These are phyloP conservation scores for Aureobasidium sp. DNA, from an alignment of 2,329 filamentous ascomycete species.

Conservation along the genomic window DNA sequence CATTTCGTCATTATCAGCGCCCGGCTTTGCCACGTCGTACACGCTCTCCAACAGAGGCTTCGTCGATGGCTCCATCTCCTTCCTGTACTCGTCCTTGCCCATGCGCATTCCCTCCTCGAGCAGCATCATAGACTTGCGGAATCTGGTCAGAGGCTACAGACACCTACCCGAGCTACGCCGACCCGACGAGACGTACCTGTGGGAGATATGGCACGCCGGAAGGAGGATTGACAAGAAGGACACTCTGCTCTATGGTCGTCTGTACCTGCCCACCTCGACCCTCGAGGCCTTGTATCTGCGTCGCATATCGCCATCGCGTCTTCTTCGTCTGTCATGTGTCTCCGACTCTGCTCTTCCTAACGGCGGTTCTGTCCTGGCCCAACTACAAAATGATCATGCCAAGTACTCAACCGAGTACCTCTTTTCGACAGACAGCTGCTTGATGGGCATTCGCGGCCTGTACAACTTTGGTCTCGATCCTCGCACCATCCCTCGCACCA, in stretches of 20 bases:
- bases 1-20: conserved; percentile 82
- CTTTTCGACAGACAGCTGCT: conserved; percentile 82
- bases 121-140: conserved; percentile 63
- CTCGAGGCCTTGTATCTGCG: conserved; percentile 80
- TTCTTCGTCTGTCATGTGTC: conserved; percentile 72
- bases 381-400: conserved; percentile 74
- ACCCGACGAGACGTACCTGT: conserved; percentile 42
- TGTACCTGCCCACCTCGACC: conserved; percentile 76
- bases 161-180: conserved; percentile 60
- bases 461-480: conserved; percentile 88
- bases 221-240: conserved; percentile 43
- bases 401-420: conserved; percentile 85
- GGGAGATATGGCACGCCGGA: conserved; percentile 46
- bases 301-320: conserved; percentile 65
- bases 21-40: conserved; percentile 92
- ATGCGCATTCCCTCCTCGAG: conserved; percentile 61
- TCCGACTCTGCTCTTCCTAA: conserved; percentile 63
- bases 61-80: conserved; percentile 94
- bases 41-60: conserved; percentile 80
- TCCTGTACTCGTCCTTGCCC: conserved; percentile 84
- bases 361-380: conserved; percentile 64
- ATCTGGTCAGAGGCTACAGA: conserved; percentile 73
- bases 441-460: conserved; percentile 77
- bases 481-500: conserved; percentile 24
- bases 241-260: conserved; percentile 63